phyloP scores from a whole-genome alignment of 768 basidiomycete species.

The Cystofilobasidium capitatum region DNA sequence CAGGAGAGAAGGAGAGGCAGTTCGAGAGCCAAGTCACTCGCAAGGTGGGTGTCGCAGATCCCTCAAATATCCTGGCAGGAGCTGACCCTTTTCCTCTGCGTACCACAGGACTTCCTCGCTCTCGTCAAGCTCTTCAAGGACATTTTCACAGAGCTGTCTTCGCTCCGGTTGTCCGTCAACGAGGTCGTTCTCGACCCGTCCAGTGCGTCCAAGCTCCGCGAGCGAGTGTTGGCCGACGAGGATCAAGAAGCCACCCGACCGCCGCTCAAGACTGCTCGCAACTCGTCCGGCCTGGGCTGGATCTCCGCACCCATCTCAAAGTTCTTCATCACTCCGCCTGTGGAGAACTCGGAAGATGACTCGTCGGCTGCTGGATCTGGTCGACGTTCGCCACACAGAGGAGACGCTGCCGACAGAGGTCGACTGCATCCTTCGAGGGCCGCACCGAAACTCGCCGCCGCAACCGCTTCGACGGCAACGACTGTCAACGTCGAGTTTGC shows the following conservation, averaged over 20 bases:
- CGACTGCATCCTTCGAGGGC: constrained; percentile 31
- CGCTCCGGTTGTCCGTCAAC: constrained; percentile 72
- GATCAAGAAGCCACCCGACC: constrained; percentile 33
- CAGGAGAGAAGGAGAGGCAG: constrained; percentile 32
- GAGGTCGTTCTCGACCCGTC: constrained; percentile 81
- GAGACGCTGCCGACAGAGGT: constrained; percentile 5
- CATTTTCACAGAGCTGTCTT: constrained; percentile 67
- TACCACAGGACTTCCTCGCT: constrained; percentile 54
- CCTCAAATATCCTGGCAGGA: background rate
- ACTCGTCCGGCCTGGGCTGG: constrained; percentile 49
- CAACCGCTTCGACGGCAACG: constrained; percentile 74
- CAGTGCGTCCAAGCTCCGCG: constrained; percentile 53
- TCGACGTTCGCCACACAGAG: background rate
- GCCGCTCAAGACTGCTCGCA: constrained; percentile 31
- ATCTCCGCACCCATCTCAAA: constrained; percentile 72
- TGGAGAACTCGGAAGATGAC: constrained; percentile 22
- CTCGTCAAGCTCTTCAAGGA: constrained; percentile 81
- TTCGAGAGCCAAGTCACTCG: constrained; percentile 46
- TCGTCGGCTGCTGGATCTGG: constrained; percentile 12
- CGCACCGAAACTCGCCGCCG: constrained; percentile 72
- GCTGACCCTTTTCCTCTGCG: background rate
- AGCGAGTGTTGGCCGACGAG: constrained; percentile 29
- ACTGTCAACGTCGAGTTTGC: constrained; percentile 96
- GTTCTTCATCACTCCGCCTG: constrained; percentile 50
- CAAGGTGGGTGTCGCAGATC: constrained; percentile 38